phyloP scores from a whole-genome alignment of 2,329 filamentous ascomycete genomes.

The Fusarium citri region DNA sequence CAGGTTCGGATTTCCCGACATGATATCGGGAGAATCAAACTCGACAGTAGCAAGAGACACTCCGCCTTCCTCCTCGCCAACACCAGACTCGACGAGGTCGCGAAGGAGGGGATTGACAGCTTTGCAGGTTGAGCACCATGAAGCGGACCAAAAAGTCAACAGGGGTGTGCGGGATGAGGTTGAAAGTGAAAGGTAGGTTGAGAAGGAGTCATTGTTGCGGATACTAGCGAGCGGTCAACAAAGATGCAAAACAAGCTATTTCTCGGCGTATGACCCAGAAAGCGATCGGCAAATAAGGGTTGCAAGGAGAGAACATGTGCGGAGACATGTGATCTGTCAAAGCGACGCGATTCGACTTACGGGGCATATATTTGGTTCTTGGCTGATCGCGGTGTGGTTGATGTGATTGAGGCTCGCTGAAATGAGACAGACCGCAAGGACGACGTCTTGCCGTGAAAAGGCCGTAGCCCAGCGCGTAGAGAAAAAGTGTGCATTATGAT shows the following conservation, averaged over 20 bases:
- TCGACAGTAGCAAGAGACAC: conserved; percentile 66
- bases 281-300: conserved; percentile 39
- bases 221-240: conserved; percentile 55
- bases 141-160: conserved; percentile 71
- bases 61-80: conserved; percentile 67
- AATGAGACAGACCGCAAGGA: conserved; percentile 9
- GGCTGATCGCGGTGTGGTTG: conserved; percentile 40
- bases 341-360: conserved; percentile 44
- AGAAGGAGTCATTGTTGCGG: conserved; percentile 65
- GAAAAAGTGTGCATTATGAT: conserved; percentile 10
- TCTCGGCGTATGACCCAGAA: conserved; percentile 20
- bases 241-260: conserved; percentile 9
- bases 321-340: conserved; percentile 25
- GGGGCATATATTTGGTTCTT: conserved; percentile 53
- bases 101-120: conserved; percentile 61
- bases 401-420: conserved; percentile 38
- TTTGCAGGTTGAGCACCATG: conserved; percentile 67
- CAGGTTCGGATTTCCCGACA: conserved; percentile 55
- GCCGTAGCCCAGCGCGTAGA: conserved; percentile 20
- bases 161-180: conserved; percentile 65
- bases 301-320: conserved; percentile 22
- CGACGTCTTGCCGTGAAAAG: conserved; percentile 10
- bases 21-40: conserved; percentile 68
- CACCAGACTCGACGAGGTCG: conserved; percentile 61
- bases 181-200: conserved; percentile 66